A percentile compares a stretch with the other conserved stretches of the same genome.
These are phyloP conservation scores for Urochloa ruziziensis DNA, from an alignment of 176 grass and related monocot genomes.

Conservation along the genomic window DNA sequence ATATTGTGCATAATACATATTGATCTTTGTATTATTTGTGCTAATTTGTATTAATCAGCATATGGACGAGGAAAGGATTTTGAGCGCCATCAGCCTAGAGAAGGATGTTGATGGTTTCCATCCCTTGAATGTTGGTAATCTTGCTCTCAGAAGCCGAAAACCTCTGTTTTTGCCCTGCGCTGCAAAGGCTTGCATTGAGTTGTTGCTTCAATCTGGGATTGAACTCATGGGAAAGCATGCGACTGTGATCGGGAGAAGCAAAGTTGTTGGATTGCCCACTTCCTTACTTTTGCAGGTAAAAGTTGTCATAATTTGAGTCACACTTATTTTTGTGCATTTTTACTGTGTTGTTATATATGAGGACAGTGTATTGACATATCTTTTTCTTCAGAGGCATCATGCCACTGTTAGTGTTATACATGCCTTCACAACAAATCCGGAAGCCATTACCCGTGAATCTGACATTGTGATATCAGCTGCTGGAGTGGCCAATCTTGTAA, in stretches of 20 bases:
- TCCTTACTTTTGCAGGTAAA: slow-evolving; percentile 91
- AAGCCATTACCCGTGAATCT: slow-evolving; percentile 73
- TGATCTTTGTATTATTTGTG: background rate
- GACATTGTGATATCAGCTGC: slow-evolving; percentile 96
- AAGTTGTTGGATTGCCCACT: slow-evolving; percentile 86
- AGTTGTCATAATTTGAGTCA: background rate
- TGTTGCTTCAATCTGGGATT: slow-evolving; percentile 66
- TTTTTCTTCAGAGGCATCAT: slow-evolving; percentile 75
- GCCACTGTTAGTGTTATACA: slow-evolving; percentile 91
- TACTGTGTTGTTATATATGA: slow-evolving; percentile 1
- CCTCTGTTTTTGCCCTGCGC: slow-evolving; percentile 87
- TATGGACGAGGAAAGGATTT: slow-evolving; percentile 87
- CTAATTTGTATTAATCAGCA: slow-evolving; percentile 55
- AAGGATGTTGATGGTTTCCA: slow-evolving; percentile 99
- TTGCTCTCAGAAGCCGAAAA: slow-evolving; percentile 67
- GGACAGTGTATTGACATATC: background rate
- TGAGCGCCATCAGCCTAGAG: slow-evolving; percentile 59
- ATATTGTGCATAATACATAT: background rate
- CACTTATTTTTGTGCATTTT: background rate
- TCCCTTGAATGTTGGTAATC: slow-evolving; percentile 84
- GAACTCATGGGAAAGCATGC: slow-evolving; percentile 85
- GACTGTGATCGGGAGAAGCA: slow-evolving; percentile 90
- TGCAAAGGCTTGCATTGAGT: slow-evolving; percentile 85
- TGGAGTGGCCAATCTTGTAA: slow-evolving; percentile 85
- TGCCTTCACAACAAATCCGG: slow-evolving; percentile 81